Conservation (phyloP, 768 basidiomycete species). For the Kwoniella sp. region DNA sequence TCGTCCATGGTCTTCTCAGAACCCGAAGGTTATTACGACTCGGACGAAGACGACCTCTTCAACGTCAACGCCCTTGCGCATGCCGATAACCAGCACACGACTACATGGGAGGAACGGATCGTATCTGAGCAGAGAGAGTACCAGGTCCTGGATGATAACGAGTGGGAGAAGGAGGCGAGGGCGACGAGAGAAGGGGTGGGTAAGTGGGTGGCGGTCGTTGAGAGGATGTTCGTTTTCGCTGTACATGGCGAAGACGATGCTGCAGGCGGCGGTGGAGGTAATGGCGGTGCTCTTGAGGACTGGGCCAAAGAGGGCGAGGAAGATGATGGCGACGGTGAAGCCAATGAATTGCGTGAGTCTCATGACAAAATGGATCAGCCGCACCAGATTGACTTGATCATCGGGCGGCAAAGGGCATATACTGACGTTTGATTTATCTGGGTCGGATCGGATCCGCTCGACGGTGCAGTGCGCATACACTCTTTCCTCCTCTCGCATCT, state of each 20-base stretch:
- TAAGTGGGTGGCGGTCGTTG: slow-evolving; percentile 39
- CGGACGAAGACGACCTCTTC: slow-evolving; percentile 61
- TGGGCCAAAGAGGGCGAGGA: slow-evolving; percentile 26
- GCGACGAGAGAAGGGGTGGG: slow-evolving; percentile 27
- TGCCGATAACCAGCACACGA: slow-evolving; percentile 9
- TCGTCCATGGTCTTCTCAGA: background rate
- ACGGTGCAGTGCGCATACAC: slow-evolving; percentile 38
- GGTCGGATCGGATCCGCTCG: no score
- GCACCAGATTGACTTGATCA: background rate
- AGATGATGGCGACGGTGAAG: slow-evolving; percentile 23
- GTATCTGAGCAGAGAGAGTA: slow-evolving; percentile 34
- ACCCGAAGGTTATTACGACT: slow-evolving; percentile 22
- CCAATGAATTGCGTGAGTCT: slow-evolving; percentile 21
- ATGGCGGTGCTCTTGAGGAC: slow-evolving; percentile 12
- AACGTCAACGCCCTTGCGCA: slow-evolving; percentile 60
- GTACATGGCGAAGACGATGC: background rate
- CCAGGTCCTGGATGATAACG: slow-evolving; percentile 17
- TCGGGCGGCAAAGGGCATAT: background rate
- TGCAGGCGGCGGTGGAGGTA: background rate
- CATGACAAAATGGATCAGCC: background rate
- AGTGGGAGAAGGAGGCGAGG: slow-evolving; percentile 25
- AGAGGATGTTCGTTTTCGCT: slow-evolving; percentile 25
- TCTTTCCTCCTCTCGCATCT: slow-evolving; percentile 44
- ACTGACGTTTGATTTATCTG: background rate
- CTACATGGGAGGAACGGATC: slow-evolving; percentile 47